Conservation (phyloP, 2,329 filamentous ascomycete genomes). For the Meredithiella fracta region DNA sequence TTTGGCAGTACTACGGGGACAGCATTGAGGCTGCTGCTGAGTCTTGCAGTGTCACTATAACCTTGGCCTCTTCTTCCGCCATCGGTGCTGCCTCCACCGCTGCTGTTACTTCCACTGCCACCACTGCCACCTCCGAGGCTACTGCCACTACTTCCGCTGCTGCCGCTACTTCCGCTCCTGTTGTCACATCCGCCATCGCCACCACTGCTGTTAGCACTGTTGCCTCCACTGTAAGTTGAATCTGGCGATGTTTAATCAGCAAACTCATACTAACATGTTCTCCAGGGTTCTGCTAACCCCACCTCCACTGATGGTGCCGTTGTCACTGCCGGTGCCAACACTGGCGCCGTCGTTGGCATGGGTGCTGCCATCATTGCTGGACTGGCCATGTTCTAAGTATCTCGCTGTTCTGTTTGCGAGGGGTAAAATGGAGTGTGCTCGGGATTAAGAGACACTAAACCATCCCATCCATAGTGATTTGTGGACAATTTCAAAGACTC, state of each 20-base stretch:
- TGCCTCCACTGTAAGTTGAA: constrained; percentile 8
- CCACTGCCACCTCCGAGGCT: background rate
- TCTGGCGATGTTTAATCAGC: background rate
- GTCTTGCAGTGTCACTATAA: constrained; percentile 19
- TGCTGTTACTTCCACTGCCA: background rate
- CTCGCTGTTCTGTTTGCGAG: background rate
- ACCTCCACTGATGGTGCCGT: constrained; percentile 5
- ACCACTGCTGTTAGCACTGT: background rate
- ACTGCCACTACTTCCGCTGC: background rate
- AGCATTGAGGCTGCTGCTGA: constrained; percentile 24
- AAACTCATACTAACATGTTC: background rate
- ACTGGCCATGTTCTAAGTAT: constrained; percentile 2
- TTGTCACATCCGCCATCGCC: background rate
- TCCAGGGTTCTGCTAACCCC: background rate
- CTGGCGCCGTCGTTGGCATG: constrained; percentile 8
- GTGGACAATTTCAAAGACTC: too few relatives aligned
- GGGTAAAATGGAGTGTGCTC: background rate
- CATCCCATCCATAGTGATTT: background rate
- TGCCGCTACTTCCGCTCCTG: background rate
- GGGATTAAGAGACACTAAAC: background rate
- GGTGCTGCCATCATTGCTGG: constrained; percentile 8
- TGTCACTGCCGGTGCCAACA: constrained; percentile 6
- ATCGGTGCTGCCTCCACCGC: background rate
- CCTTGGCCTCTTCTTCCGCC: background rate
- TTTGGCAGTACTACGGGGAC: constrained; percentile 29